These are phyloP conservation scores for Scopulariopsis brevicaulis DNA, from an alignment of 2,329 filamentous ascomycete species.

Conservation along the genomic window DNA sequence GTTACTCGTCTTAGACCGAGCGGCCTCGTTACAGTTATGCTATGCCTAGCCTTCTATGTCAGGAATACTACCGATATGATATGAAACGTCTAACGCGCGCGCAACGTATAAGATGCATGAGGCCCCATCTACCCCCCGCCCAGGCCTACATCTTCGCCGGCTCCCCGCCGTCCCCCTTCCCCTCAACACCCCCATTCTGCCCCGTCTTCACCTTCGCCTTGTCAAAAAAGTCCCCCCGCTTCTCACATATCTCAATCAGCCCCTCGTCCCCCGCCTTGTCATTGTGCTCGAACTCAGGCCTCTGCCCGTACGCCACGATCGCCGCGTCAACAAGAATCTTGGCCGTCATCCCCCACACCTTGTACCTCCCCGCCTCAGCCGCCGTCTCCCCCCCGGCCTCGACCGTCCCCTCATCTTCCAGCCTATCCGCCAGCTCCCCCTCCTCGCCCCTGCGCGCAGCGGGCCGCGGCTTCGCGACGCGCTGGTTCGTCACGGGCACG, in stretches of 20 bases:
- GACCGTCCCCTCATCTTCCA: conserved; percentile 24
- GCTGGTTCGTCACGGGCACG: conserved; percentile 66
- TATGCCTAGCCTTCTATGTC: neutral
- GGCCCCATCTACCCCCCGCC: neutral
- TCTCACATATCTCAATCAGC: conserved; percentile 33
- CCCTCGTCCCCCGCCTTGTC: conserved; percentile 38
- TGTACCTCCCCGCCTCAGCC: conserved; percentile 47
- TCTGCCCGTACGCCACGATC: conserved; percentile 67
- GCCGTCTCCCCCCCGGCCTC: neutral
- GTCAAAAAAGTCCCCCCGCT: conserved; percentile 31
- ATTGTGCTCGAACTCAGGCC: conserved; percentile 73
- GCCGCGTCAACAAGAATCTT: conserved; percentile 83
- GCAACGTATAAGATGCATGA: neutral
- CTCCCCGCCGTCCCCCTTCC: conserved; percentile 8
- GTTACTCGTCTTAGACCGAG: neutral
- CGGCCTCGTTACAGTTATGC: neutral
- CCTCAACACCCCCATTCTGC: neutral
- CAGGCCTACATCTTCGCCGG: conserved; percentile 7
- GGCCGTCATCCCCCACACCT: conserved; percentile 93
- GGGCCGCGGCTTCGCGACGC: conserved; percentile 46
- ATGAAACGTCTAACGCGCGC: neutral
- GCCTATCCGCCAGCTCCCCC: conserved; percentile 24
- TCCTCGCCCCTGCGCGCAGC: conserved; percentile 21
- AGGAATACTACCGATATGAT: neutral
- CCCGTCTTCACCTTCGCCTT: conserved; percentile 22